These are phyloP conservation scores for Scleroderma citrinum DNA, from an alignment of 768 basidiomycete genomes.

Conservation along the genomic window DNA sequence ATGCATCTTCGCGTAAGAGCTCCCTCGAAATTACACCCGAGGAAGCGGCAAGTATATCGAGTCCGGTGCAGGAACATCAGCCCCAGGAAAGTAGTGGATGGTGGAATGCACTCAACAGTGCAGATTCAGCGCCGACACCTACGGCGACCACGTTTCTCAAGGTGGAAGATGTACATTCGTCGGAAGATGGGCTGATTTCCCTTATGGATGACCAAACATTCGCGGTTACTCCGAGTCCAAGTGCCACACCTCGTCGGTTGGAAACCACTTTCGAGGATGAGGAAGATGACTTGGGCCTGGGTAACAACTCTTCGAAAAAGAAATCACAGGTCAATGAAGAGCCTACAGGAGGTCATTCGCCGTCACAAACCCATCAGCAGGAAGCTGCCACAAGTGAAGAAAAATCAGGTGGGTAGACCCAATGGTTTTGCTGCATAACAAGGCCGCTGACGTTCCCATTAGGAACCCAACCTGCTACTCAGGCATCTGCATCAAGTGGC, in stretches of 20 bases:
- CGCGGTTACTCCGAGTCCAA: constrained; percentile 29
- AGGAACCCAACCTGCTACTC: constrained; percentile 7
- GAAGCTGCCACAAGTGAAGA: constrained; percentile 17
- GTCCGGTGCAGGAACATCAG: constrained; percentile 25
- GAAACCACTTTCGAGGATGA: constrained; percentile 39
- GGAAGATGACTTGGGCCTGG: constrained; percentile 87
- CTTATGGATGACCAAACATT: constrained; percentile 65
- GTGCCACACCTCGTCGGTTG: constrained; percentile 7
- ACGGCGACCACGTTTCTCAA: constrained; percentile 62
- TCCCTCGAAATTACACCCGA: constrained; percentile 28
- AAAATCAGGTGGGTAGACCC: constrained; percentile 25
- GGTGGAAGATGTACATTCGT: constrained; percentile 38
- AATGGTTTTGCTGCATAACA: not conserved
- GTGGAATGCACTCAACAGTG: constrained; percentile 54
- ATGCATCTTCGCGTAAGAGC: constrained; percentile 21
- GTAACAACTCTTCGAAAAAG: constrained; percentile 54
- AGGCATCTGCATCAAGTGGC: constrained; percentile 33
- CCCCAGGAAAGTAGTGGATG: constrained; percentile 42
- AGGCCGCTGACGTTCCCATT: constrained; percentile 1
- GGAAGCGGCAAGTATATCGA: constrained; percentile 13
- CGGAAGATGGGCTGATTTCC: constrained; percentile 68
- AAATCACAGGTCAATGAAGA: constrained; percentile 27
- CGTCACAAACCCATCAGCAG: constrained; percentile 13
- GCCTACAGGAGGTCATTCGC: constrained; percentile 18
- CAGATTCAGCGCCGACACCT: constrained; percentile 49